Evolutionary conservation across 1,284 basidiomycete species (phyloP), one percentile per base, ranked within the genome.

Genomic region (Malassezia globosa): DNA sequence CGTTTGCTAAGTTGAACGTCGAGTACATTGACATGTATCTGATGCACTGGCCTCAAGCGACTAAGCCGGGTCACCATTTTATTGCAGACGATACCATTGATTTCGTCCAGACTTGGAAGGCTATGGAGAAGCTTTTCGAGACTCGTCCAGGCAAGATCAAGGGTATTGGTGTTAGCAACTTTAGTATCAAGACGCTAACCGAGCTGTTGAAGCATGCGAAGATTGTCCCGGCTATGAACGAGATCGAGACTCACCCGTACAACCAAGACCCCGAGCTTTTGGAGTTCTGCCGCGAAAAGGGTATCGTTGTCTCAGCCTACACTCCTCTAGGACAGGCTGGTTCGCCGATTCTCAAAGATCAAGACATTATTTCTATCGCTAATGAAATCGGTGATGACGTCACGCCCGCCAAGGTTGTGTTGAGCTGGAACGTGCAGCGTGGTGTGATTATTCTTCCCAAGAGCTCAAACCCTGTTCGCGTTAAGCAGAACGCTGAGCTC

Each of bases 281-380:
- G 48, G 72, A 75, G 13, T 87, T 80, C 73, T 77, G 84, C 67
- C 77, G 78, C 63, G 74, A 76, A 26, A 81, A 85, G 68, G 77
- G 76, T 25, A 88, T 90, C 61, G 73, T 81, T 24, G 75, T 84
- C 1, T 78, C 87, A 70, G 85, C 85, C 0, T 89, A 87, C 73
- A 86, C 83, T 6, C 87, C 87, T 3, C 78, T 88, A 24, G 86
- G 86, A 5, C 85, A 83, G 18, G 80, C 81, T 6, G 78, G 81
- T 61, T 81, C 82, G 3, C 83, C 84, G 2, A 73, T 89, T n/a
- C 73, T 85, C 46, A 71, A 72, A 14, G 85, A 90, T 65, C 78
- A 81, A 43, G 77, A 77, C n/a, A 79, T 85, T 13, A 55, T 74
- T n/a, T 75, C 76, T 54, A 77, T 87, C 48, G 84, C 83, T 4